Conservation (phyloP, 768 basidiomycete species). For the Phaffia australis region DNA sequence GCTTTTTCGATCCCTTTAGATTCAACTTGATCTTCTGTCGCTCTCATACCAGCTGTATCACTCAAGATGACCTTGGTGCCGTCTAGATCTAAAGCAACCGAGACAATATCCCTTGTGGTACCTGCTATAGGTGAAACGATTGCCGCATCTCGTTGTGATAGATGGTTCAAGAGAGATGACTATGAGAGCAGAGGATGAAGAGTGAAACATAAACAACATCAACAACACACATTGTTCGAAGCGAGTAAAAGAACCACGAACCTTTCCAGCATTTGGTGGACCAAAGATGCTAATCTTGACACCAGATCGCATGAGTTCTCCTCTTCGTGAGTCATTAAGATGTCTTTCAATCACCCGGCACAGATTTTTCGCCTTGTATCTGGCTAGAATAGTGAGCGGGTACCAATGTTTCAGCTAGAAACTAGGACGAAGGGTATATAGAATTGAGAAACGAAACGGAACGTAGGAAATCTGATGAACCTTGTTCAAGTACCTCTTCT, state of each 20-base stretch:
- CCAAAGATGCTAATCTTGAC: conserved; percentile 79
- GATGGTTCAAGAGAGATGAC: conserved; percentile 24
- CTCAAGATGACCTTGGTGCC: conserved; percentile 69
- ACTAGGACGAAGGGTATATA: background rate
- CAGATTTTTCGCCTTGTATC: conserved; percentile 45
- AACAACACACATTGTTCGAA: background rate
- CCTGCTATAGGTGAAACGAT: conserved; percentile 81
- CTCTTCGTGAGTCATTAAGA: conserved; percentile 59
- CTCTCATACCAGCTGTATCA: conserved; percentile 75
- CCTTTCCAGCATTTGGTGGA: conserved; percentile 90
- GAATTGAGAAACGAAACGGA: background rate
- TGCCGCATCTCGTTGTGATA: conserved; percentile 65
- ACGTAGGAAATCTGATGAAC: conserved; percentile 39
- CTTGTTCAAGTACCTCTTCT: conserved; percentile 62
- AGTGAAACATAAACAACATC: background rate
- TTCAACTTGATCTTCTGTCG: conserved; percentile 61
- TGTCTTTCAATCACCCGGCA: conserved; percentile 48
- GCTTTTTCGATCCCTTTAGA: conserved; percentile 71
- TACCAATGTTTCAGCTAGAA: background rate
- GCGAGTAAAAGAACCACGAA: conserved; percentile 49
- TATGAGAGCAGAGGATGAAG: background rate
- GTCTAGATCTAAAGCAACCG: conserved; percentile 75
- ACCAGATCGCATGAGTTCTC: conserved; percentile 73
- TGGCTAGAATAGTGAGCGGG: conserved; percentile 42
- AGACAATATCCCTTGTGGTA: conserved; percentile 78